phyloP scores from a whole-genome alignment of 2,329 filamentous ascomycete species.

The Balansia obtecta region DNA sequence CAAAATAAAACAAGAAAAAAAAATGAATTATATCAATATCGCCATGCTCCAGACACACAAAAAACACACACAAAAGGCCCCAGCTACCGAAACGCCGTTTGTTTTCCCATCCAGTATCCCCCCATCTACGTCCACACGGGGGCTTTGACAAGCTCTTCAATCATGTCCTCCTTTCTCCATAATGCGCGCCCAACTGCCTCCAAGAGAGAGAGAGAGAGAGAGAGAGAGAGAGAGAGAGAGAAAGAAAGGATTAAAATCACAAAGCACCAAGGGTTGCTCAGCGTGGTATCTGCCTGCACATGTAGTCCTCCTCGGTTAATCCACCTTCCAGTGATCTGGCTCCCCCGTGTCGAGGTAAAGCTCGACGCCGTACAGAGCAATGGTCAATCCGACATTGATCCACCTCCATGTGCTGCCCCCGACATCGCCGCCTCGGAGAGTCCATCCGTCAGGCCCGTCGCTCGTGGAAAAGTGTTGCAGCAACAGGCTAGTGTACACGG shows the following conservation, averaged over 20 bases:
- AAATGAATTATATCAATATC: conserved; percentile 17
- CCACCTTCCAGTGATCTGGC: conserved; percentile 89
- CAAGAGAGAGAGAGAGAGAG: neutral
- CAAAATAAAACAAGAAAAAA: conserved; percentile 10
- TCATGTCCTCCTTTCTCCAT: neutral
- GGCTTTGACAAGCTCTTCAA: neutral
- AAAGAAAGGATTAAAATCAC: no score
- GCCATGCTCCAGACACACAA: conserved; percentile 19
- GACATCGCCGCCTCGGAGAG: conserved; percentile 62
- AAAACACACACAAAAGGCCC: conserved; percentile 11
- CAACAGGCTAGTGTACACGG: conserved; percentile 89
- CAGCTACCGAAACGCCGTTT: conserved; percentile 19
- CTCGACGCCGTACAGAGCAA: conserved; percentile 83
- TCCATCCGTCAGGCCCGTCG: conserved; percentile 66
- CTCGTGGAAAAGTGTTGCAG: conserved; percentile 88
- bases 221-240: no score
- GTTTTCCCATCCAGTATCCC: conserved; percentile 7
- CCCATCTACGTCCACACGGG: neutral
- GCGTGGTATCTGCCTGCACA: neutral
- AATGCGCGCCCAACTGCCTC: neutral
- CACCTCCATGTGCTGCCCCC: conserved; percentile 86
- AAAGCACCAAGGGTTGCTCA: neutral
- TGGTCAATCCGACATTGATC: conserved; percentile 83
- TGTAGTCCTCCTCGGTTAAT: conserved; percentile 39
- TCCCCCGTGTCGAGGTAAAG: conserved; percentile 77